Evolutionary conservation across 176 grass and related monocot species (phyloP), one percentile per base, ranked within the genome.

Genomic region (Phyllostachys edulis): DNA sequence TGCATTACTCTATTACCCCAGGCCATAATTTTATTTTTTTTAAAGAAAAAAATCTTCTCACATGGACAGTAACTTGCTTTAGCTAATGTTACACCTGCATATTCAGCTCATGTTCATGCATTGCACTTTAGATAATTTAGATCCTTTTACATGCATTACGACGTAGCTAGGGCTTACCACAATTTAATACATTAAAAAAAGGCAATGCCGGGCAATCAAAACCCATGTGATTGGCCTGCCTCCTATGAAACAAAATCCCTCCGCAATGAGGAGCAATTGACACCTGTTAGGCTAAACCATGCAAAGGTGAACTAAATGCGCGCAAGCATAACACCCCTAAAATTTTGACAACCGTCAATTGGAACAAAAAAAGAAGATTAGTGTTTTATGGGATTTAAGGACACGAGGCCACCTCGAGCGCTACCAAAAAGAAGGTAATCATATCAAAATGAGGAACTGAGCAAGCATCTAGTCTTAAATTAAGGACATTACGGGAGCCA

Each of bases 331-430:
- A 56, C 64, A 16, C 71, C 50, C 4, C 78, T 71, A 63, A 17
- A 81, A 9, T 75, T 40, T 71, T 67, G 88, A 82, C 73, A 67
- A 84, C 67, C 73, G 79, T 79, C 75, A 51, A 62, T 16, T 13
- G 32, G 9, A 80, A n/a, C 23, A 26, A 42, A 83, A 67, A 50
- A 24, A 32, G 8, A 67, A 39, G n/a, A 5, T 15, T 41, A 52
- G 77, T 78, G 51, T 46, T 63, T 87, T 50, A 3, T 52, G 26
- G 47, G 68, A 72, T 86, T 86, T 77, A 66, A 54, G 80, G 69
- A 27, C 68, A 69, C 88, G 60, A 87, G 73, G 74, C n/a, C 24
- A 54, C 74, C 84, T 90, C 84, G 84, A 87, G 74, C n/a, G 29
- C 41, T 57, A 18, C 57, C 68, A 83, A 62, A 49, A 62, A 85